A percentile compares a stretch with the other conserved stretches of the same genome.
Evolutionary conservation across 73 alveolate genomes (phyloP).

Genomic region (Paraurostyla sp.): DNA sequence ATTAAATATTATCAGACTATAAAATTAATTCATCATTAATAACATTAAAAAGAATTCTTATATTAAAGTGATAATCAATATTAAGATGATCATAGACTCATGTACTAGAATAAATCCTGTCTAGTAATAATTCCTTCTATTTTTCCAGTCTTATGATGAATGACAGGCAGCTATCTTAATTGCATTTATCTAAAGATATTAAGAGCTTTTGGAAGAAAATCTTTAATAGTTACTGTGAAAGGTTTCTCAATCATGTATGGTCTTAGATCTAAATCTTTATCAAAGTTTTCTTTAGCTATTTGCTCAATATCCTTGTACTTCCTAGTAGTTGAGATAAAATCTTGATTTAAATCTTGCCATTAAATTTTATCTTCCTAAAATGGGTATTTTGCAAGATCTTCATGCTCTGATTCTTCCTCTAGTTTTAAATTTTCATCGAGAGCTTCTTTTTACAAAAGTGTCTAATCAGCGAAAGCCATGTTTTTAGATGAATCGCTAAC

Average conservation of each 20-base stretch:
- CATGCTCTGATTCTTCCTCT: slow-evolving; percentile 37
- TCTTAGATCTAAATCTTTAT: slow-evolving; percentile 38
- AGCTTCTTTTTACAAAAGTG: too few relatives aligned
- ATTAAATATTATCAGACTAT: not conserved
- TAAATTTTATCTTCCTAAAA: not conserved
- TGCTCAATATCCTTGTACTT: not conserved
- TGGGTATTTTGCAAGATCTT: slow-evolving; percentile 18
- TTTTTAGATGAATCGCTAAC: too few relatives aligned
- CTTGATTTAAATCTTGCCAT: slow-evolving; percentile 43
- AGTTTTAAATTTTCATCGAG: too few relatives aligned
- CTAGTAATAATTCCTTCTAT: slow-evolving; percentile 57
- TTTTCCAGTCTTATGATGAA: slow-evolving; percentile 17
- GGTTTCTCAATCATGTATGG: slow-evolving; percentile 58
- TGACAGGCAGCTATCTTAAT: slow-evolving; percentile 29
- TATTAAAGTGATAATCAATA: too few relatives aligned
- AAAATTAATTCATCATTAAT: too few relatives aligned
- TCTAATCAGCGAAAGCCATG: too few relatives aligned
- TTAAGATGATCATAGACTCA: slow-evolving; percentile 40
- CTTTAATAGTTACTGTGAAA: slow-evolving; percentile 19
- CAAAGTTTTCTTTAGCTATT: not conserved
- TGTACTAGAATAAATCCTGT: slow-evolving; percentile 39
- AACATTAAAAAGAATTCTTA: too few relatives aligned
- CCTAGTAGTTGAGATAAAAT: not conserved
- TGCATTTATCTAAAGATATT: slow-evolving; percentile 40
- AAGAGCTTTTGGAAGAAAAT: slow-evolving; percentile 17